phyloP scores from a whole-genome alignment of 805 yeast genomes.

The Candida anglica region DNA sequence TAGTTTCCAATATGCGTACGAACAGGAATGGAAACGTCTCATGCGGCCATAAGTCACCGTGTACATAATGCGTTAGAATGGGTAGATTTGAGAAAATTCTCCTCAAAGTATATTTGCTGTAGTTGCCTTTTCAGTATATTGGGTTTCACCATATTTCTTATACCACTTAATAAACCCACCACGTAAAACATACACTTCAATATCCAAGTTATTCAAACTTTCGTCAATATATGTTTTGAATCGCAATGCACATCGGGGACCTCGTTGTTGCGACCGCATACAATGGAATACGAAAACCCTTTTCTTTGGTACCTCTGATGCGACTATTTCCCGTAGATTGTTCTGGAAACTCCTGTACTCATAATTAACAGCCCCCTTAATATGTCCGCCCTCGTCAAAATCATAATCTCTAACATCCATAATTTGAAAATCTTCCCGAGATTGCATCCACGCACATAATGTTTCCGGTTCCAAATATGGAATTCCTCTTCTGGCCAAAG shows the following conservation, averaged over 20 bases:
- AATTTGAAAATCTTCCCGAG: background rate
- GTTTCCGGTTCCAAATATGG: conserved; percentile 1
- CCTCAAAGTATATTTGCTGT: no score
- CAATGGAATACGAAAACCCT: conserved; percentile 4
- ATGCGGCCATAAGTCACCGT: no score
- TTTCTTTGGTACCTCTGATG: background rate
- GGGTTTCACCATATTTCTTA: background rate
- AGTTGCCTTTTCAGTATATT: background rate
- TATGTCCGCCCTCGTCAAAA: conserved; percentile 3
- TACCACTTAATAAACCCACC: conserved; percentile 3
- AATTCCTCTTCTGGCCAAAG: background rate
- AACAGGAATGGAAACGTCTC: no score
- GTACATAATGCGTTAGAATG: no score
- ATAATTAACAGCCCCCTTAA: conserved; percentile 2
- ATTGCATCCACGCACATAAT: conserved; percentile 1
- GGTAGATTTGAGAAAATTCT: no score
- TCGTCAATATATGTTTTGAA: conserved; percentile 2
- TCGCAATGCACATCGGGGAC: conserved; percentile 4
- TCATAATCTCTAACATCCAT: conserved; percentile 4
- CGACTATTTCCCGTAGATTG: background rate
- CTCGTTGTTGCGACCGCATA: conserved; percentile 4
- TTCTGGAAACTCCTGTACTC: conserved; percentile 1
- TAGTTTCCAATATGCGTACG: no score
- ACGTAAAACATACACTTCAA: conserved; percentile 1
- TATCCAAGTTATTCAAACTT: background rate